These are phyloP conservation scores for Chlamydomonas eustigma DNA, from an alignment of 139 green algal genomes.

Conservation along the genomic window DNA sequence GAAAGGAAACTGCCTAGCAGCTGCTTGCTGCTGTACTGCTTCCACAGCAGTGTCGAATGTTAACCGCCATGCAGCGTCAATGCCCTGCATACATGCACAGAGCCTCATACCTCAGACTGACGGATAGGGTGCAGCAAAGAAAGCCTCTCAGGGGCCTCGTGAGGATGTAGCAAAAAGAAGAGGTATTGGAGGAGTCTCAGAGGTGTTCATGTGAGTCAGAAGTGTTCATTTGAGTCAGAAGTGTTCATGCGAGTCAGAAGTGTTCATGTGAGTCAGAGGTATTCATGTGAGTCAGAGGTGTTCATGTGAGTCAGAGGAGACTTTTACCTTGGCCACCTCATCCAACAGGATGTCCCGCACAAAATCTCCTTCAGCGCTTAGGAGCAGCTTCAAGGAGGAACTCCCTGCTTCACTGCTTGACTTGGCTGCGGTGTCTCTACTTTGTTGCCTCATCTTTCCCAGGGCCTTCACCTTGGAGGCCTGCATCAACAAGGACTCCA, in stretches of 20 bases:
- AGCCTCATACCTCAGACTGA: neutral
- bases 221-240: neutral
- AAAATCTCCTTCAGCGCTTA: slow-evolving; percentile 65
- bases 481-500: slow-evolving; percentile 69
- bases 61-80: slow-evolving; percentile 2
- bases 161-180: neutral
- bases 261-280: neutral
- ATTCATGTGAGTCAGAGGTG: neutral
- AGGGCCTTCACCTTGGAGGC: slow-evolving; percentile 13
- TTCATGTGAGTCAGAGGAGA: neutral
- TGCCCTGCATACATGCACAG: neutral
- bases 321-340: slow-evolving; percentile 67
- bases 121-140: neutral
- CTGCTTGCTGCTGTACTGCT: neutral
- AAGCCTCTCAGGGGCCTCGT: neutral
- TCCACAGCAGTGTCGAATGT: neutral
- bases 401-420: slow-evolving; percentile 24
- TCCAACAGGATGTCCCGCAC: slow-evolving; percentile 77
- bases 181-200: neutral
- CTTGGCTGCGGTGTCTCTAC: too few relatives aligned
- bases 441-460: neutral
- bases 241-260: neutral
- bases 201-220: neutral
- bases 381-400: slow-evolving; percentile 66
- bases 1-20: neutral